Evolutionary conservation across 805 yeast species (phyloP).

Genomic region (Ogataea pilisensis): DNA sequence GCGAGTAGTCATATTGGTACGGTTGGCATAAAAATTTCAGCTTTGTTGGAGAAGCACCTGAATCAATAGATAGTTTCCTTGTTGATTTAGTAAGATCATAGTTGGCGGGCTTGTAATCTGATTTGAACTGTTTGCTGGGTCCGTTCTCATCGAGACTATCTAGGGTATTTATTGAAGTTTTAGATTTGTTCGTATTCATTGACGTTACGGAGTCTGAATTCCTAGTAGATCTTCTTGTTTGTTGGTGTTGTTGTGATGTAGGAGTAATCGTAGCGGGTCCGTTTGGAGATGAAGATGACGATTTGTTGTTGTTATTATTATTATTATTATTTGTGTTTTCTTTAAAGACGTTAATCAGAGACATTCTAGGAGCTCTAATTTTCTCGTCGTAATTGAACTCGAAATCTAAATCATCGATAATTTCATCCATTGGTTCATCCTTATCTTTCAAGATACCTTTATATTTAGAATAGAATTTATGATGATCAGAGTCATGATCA

Average conservation of each 20-base stretch:
- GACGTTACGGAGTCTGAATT: slow-evolving; percentile 7
- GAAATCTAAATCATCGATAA: slow-evolving; percentile 24
- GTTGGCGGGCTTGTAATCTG: slow-evolving; percentile 40
- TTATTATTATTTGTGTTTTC: slow-evolving; percentile 5
- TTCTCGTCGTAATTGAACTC: slow-evolving; percentile 48
- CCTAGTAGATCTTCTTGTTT: not conserved
- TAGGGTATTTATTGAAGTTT: slow-evolving; percentile 13
- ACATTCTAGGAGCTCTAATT: slow-evolving; percentile 52
- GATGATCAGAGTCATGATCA: slow-evolving; percentile 28
- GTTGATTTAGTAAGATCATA: slow-evolving; percentile 41
- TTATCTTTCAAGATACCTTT: slow-evolving; percentile 29
- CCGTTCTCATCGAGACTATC: slow-evolving; percentile 18
- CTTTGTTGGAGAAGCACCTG: slow-evolving; percentile 8
- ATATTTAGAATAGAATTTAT: slow-evolving; percentile 26
- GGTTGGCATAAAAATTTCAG: slow-evolving; percentile 3
- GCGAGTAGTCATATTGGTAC: not conserved
- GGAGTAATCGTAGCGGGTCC: not conserved
- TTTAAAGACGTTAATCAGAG: slow-evolving; percentile 26
- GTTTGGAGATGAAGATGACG: not conserved
- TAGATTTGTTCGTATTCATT: slow-evolving; percentile 5
- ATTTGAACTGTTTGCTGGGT: not conserved
- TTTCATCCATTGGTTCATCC: slow-evolving; percentile 27
- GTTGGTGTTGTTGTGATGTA: not conserved
- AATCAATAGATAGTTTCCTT: slow-evolving; percentile 29
- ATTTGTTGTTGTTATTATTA: not conserved